phyloP scores from a whole-genome alignment of 352 stramenopile genomes.

The Thalassiosira mediterranea region DNA sequence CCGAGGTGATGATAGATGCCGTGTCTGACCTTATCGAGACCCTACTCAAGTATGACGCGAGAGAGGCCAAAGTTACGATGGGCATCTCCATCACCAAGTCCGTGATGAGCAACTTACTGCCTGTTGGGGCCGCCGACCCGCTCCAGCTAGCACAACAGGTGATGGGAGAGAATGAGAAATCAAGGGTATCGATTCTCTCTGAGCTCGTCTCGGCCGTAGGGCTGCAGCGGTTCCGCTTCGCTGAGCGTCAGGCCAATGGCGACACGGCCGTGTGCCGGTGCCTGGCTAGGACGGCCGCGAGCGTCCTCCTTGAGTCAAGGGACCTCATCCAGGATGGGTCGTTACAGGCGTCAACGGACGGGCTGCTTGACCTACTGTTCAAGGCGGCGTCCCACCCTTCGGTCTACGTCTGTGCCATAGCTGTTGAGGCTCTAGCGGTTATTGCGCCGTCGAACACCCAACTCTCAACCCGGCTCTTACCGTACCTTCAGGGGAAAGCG shows the following conservation, averaged over 20 bases:
- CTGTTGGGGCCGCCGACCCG: conserved; percentile 9
- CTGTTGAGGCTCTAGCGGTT: conserved; percentile 51
- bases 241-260: conserved; percentile 53
- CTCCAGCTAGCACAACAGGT: conserved; percentile 34
- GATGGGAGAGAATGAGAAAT: conserved; percentile 37
- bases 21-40: conserved; percentile 73
- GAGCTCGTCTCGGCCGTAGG: conserved; percentile 69
- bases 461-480: conserved; percentile 56
- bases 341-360: conserved; percentile 31
- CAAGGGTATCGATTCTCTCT: conserved; percentile 56
- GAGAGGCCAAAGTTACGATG: conserved; percentile 30
- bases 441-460: conserved; percentile 41
- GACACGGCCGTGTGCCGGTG: conserved; percentile 67
- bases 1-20: conserved; percentile 65
- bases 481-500: conserved; percentile 68
- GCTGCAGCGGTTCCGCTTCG: conserved; percentile 74
- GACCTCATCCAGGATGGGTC: conserved; percentile 33
- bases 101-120: conserved; percentile 20
- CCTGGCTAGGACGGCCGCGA: conserved; percentile 57
- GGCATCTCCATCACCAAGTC: conserved; percentile 41
- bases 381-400: conserved; percentile 69
- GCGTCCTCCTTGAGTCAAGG: conserved; percentile 48
- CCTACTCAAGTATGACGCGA: conserved; percentile 39
- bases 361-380: conserved; percentile 66
- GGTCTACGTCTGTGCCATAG: conserved; percentile 64